Evolutionary conservation across 2,329 filamentous ascomycete species (phyloP), one percentile per base, ranked within the genome.

Genomic region (Apiospora malaysiana): DNA sequence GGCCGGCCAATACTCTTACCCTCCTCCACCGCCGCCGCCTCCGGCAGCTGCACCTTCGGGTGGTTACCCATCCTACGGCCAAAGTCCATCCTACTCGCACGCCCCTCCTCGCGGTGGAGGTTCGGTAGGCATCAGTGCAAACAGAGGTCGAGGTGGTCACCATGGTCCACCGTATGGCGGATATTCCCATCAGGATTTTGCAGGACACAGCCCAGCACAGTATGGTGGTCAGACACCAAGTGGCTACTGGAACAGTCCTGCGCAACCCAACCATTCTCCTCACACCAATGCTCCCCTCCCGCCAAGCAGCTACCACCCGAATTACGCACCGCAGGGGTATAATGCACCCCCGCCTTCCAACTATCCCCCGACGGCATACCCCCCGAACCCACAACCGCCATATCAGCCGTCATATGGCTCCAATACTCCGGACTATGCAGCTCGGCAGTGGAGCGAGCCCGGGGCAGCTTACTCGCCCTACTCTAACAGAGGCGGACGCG

Each of bases 311-410:
- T 90, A 90, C 75, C 88, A 89, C 74, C 87, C 87, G 45, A 89
- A 87, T 78, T 90, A 89, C 76, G 84, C 87, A 49, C 85, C 86
- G 51, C 89, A 90, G 75, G 79, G 83, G 10, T 90, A 89, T 71
- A 79, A 79, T 43, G 77, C 82, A 32, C 82, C 84, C 69, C 75
- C 75, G 6, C 75, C 72, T 51, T 77, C 76, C 45, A 70, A 81
- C 16, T 85, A 85, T 72, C 84, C 84, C 69, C 81, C 84, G 16
- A 25, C 65, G 47, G 79, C 82, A n/a, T 80, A 80, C 69, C 73
- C 77, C 10, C 72, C 68, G 66, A 73, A 77, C 27, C 66, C 77
- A 51, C 77, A 76, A 49, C 75, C 76, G 14, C 51, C 78, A 18
- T 87, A 87, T 72, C 79, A 79, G 16, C 78, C 82, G 59, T 80